Conservation (phyloP, 2,329 filamentous ascomycete genomes). For the Teratosphaeria viscida region DNA sequence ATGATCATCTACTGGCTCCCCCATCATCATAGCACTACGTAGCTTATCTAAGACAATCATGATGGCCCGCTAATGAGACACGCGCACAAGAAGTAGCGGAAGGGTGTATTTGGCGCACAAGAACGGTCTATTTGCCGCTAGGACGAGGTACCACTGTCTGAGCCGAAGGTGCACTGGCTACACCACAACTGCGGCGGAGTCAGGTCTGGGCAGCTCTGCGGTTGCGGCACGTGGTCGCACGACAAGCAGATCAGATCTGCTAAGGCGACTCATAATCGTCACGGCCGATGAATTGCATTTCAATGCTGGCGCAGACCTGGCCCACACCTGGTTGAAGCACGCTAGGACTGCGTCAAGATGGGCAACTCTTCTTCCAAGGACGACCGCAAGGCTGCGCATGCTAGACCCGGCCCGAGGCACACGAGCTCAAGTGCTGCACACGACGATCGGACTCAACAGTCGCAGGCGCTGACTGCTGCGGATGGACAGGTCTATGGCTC, state of each 20-base stretch:
- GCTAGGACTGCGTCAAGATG: conserved; percentile 21
- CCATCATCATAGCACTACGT: neutral
- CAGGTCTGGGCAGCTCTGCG: neutral
- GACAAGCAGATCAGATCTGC: neutral
- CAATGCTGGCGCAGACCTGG: neutral
- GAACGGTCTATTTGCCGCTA: neutral
- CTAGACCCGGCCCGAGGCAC: conserved; percentile 24
- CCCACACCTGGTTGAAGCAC: neutral
- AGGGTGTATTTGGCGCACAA: neutral
- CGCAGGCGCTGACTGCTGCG: conserved; percentile 9
- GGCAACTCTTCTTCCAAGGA: conserved; percentile 42
- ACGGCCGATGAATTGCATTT: neutral
- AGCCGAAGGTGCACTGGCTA: neutral
- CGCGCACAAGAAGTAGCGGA: neutral
- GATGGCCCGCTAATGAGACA: neutral
- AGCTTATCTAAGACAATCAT: neutral
- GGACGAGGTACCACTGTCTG: neutral
- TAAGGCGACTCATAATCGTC: neutral
- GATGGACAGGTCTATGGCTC: conserved; percentile 33
- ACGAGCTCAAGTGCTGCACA: conserved; percentile 21
- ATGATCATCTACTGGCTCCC: neutral
- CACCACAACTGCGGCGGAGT: neutral
- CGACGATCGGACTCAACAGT: conserved; percentile 2
- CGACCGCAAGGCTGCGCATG: conserved; percentile 26
- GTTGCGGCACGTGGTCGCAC: neutral